Base-by-base conservation (phyloP, 371 early-diverging fungal genomes). In the Dichotomocladium elegans region DNA sequence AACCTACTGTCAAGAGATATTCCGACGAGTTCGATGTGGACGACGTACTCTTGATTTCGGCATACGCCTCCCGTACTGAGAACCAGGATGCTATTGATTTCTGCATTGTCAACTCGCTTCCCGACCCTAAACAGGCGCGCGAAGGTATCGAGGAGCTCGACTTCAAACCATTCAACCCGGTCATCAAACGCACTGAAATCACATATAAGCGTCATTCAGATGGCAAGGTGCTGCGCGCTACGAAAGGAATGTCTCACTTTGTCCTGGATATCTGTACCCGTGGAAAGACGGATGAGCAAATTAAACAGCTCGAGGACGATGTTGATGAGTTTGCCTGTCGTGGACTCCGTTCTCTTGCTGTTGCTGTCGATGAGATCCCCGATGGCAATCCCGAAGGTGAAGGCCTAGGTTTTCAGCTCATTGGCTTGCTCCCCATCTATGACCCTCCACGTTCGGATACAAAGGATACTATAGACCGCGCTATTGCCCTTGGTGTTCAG, bases 121-220 rank as follows among this genome's bases (percentile, higher is more conserved):
- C 81, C 25, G 77, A 86, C 61, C 54, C 73, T 42, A 63, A 65
- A 31, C 48, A 74, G 62, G 85, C 88, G 21, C 86, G 88, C 59
- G 72, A 78, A 19, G 83, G 81, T 47, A 86, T 88, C 47, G 82
- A 84, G 21, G 80, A 81, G 44, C 68, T 87, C 48, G 82, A 85
- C 66, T 92, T 93, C 74, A 77, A 87, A 55, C 92, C 94, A 19
- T 94, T 94, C 86, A 91, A 92, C 75, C 94, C 94, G 27, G 86
- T 82, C 46, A 82, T 86, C 72, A 92, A 92, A 85, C 90, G 91
- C 72, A 92, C 92, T 52, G 83, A 91, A 68, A 88, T 87, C 54
- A 88, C 87, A 28, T 85, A 84, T 76, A 76, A 72, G 54, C 74
- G 79, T 30, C 70, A 64, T 34, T 67, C 83, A 11, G 86, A 84